These are phyloP conservation scores for Kalmusia sp. DNA, from an alignment of 2,329 filamentous ascomycete species.

Conservation along the genomic window DNA sequence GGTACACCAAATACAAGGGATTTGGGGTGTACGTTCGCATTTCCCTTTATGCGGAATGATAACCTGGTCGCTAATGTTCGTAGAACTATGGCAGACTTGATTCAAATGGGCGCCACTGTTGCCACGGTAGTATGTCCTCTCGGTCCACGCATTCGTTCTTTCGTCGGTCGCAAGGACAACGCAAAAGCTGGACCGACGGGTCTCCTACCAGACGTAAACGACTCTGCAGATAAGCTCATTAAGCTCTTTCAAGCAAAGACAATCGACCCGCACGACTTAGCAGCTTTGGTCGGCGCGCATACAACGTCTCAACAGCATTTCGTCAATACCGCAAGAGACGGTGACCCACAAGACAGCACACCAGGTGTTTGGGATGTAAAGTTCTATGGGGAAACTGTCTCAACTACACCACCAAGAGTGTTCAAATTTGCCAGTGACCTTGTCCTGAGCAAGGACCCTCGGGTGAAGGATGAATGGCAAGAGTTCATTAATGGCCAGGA, in stretches of 20 bases:
- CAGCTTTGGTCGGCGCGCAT: slow-evolving; percentile 47
- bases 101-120: slow-evolving; percentile 47
- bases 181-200: slow-evolving; percentile 40
- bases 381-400: slow-evolving; percentile 45
- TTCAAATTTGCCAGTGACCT: slow-evolving; percentile 48
- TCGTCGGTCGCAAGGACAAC: slow-evolving; percentile 48
- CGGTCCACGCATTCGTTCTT: slow-evolving; percentile 46
- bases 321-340: slow-evolving; percentile 37
- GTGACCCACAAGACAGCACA: slow-evolving; percentile 45
- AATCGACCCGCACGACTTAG: slow-evolving; percentile 46
- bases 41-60: not conserved
- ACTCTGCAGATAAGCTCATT: slow-evolving; percentile 42
- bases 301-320: slow-evolving; percentile 48
- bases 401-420: slow-evolving; percentile 36
- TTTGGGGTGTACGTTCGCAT: slow-evolving; percentile 34
- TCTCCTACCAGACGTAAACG: slow-evolving; percentile 41
- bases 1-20: slow-evolving; percentile 41
- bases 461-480: slow-evolving; percentile 42
- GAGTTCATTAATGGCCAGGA: slow-evolving; percentile 36
- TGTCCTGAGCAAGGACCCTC: slow-evolving; percentile 40
- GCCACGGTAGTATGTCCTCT: slow-evolving; percentile 49
- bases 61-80: not conserved
- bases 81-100: slow-evolving; percentile 45
- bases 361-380: slow-evolving; percentile 47
- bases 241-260: slow-evolving; percentile 48